A percentile compares a stretch with the other conserved stretches of the same genome.
phyloP scores from a whole-genome alignment of 805 yeast genomes.

The Priceomyces carsonii region DNA sequence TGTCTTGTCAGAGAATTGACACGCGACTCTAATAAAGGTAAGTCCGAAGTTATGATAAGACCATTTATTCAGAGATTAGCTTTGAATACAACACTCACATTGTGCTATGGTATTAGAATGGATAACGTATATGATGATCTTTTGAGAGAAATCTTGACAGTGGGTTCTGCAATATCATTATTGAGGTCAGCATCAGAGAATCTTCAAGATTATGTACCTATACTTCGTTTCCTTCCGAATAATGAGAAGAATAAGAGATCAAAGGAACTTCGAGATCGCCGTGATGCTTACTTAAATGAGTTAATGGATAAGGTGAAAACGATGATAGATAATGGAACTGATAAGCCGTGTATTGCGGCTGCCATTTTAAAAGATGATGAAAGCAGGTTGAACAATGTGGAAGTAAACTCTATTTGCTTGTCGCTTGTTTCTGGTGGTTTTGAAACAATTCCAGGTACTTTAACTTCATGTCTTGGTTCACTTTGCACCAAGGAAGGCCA shows the following conservation, averaged over 20 bases:
- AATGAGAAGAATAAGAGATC: conserved; percentile 25
- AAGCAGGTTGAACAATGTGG: conserved; percentile 2
- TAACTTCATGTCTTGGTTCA: conserved; percentile 6
- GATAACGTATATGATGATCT: conserved; percentile 25
- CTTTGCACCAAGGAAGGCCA: conserved; percentile 5
- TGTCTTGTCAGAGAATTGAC: conserved; percentile 28
- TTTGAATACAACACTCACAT: conserved; percentile 36
- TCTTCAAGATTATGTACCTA: conserved; percentile 37
- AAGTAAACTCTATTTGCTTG: conserved; percentile 5
- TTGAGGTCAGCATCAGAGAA: conserved; percentile 38
- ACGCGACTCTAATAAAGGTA: conserved; percentile 9
- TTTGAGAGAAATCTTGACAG: conserved; percentile 25
- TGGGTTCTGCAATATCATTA: conserved; percentile 28
- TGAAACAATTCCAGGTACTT: conserved; percentile 7
- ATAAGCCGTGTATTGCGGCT: conserved; percentile 7
- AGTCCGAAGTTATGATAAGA: conserved; percentile 16
- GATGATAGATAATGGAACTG: conserved; percentile 23
- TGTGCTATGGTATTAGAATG: conserved; percentile 40
- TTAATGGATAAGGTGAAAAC: conserved; percentile 24
- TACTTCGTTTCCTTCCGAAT: conserved; percentile 28
- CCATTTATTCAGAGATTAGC: conserved; percentile 35
- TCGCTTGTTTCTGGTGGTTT: conserved; percentile 8
- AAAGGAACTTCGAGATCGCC: conserved; percentile 19
- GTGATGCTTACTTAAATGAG: conserved; percentile 29
- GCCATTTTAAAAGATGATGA: conserved; percentile 7